Evolutionary conservation across 129 eudicot species (phyloP).

Genomic region (Rutidosis leptorrhynchoides): DNA sequence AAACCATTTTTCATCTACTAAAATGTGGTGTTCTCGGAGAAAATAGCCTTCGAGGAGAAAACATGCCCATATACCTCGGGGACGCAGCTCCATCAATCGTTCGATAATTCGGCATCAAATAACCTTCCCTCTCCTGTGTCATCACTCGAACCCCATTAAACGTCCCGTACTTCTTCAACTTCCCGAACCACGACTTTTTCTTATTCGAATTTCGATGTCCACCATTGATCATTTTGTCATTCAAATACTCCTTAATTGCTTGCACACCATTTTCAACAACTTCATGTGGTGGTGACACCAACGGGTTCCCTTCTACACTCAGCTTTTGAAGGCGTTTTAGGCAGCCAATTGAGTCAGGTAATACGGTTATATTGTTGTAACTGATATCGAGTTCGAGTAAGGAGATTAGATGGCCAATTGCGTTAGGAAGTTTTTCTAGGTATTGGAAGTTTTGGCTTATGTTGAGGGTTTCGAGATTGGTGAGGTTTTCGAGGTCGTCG

Average conservation of each 20-base stretch:
- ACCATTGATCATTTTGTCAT: constrained; percentile 70
- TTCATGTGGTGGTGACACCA: constrained; percentile 62
- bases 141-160: constrained; percentile 42
- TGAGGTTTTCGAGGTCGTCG: constrained; percentile 76
- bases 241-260: constrained; percentile 52
- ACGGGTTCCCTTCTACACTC: constrained; percentile 75
- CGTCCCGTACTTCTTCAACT: constrained; percentile 63
- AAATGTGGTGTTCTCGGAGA: constrained; percentile 59
- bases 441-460: constrained; percentile 85
- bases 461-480: constrained; percentile 63
- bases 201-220: constrained; percentile 29
- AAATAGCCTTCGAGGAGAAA: constrained; percentile 67
- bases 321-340: constrained; percentile 65
- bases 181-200: constrained; percentile 67
- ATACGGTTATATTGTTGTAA: constrained; percentile 57
- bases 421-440: constrained; percentile 57
- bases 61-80: constrained; percentile 65
- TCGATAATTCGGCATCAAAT: constrained; percentile 31
- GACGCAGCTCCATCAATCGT: constrained; percentile 59
- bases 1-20: constrained; percentile 32
- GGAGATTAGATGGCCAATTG: constrained; percentile 73
- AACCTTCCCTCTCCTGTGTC: constrained; percentile 47
- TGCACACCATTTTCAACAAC: constrained; percentile 66
- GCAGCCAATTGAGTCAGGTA: constrained; percentile 78
- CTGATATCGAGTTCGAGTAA: constrained; percentile 76